Evolutionary conservation across 208 protist genomes (phyloP).

Genomic region (Herpetomonas samuelpessoai): DNA sequence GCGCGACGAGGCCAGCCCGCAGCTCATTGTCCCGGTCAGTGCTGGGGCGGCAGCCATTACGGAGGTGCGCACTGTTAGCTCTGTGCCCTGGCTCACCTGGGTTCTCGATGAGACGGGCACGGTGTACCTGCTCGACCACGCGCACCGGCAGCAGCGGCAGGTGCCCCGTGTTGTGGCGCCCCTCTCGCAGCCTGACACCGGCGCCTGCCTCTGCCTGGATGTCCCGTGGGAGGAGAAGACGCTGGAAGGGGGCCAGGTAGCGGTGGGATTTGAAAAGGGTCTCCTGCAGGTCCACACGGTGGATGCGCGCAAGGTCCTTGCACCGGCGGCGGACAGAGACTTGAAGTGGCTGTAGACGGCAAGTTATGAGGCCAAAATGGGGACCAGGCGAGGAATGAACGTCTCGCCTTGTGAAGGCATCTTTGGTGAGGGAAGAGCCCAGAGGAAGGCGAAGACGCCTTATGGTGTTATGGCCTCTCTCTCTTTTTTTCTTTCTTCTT

Average conservation of each 20-base stretch:
- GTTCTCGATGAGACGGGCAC: slow-evolving; percentile 66
- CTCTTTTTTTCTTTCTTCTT: too few species aligned
- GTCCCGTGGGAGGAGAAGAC: slow-evolving; percentile 40
- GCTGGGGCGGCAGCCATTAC: slow-evolving; percentile 24
- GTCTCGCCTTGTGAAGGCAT: too few species aligned
- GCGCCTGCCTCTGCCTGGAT: slow-evolving; percentile 61
- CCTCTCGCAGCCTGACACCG: slow-evolving; percentile 53
- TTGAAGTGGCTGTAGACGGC: slow-evolving; percentile 56
- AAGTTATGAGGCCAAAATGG: too few species aligned
- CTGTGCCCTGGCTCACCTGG: slow-evolving; percentile 63
- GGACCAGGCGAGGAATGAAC: too few species aligned
- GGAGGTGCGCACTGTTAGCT: slow-evolving; percentile 43
- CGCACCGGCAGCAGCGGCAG: slow-evolving; percentile 37
- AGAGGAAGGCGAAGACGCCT: too few species aligned
- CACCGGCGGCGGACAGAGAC: slow-evolving; percentile 42
- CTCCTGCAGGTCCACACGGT: slow-evolving; percentile 71
- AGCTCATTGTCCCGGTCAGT: slow-evolving; percentile 61
- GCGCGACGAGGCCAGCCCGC: slow-evolving; percentile 39
- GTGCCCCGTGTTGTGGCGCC: slow-evolving; percentile 47
- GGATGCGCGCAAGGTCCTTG: slow-evolving; percentile 32
- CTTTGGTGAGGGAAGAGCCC: too few species aligned
- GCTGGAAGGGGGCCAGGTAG: slow-evolving; percentile 46
- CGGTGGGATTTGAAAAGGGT: slow-evolving; percentile 74
- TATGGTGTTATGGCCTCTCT: too few species aligned
- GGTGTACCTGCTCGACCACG: slow-evolving; percentile 69